A percentile compares a stretch with the other conserved stretches of the same genome.
These are phyloP conservation scores for Plasmodium gallinaceum DNA, from an alignment of 169 alveolate species.

Conservation along the genomic window DNA sequence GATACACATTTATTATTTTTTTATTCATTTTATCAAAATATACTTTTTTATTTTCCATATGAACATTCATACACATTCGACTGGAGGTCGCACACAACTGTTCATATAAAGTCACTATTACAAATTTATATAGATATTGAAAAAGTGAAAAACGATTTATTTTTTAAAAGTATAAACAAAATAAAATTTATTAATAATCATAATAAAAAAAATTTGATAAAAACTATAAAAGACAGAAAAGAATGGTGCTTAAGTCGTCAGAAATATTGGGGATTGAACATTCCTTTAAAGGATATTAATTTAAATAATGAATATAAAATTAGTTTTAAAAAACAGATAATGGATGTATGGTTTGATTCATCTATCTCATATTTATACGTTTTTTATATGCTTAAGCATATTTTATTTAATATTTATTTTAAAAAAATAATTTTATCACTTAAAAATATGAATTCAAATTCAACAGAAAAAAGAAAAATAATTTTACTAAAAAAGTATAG, in stretches of 20 bases:
- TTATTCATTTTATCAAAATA: slow-evolving; percentile 55
- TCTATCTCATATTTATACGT: slow-evolving; percentile 82
- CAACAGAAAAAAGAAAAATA: slow-evolving; percentile 1
- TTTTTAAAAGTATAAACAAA: slow-evolving; percentile 52
- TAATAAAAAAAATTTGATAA: slow-evolving; percentile 73
- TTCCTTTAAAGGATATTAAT: slow-evolving; percentile 68
- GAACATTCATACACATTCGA: slow-evolving; percentile 66
- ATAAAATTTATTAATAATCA: slow-evolving; percentile 77
- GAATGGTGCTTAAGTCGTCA: slow-evolving; percentile 91
- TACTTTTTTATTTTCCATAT: slow-evolving; percentile 69
- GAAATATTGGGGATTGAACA: slow-evolving; percentile 89
- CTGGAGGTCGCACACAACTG: slow-evolving; percentile 72
- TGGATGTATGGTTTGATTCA: slow-evolving; percentile 93
- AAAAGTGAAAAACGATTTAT: slow-evolving; percentile 37
- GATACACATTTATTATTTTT: slow-evolving; percentile 40
- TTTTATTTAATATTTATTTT: slow-evolving; percentile 33
- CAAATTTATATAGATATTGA: slow-evolving; percentile 74
- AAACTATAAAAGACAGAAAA: slow-evolving; percentile 77
- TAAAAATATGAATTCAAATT: neutral
- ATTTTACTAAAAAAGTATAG: neutral
- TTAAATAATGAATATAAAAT: slow-evolving; percentile 8
- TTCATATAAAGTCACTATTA: slow-evolving; percentile 57
- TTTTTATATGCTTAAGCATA: slow-evolving; percentile 44
- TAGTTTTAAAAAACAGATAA: slow-evolving; percentile 75
- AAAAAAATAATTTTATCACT: slow-evolving; percentile 6